These are phyloP conservation scores for Aspergillus latus DNA, from an alignment of 2,329 filamentous ascomycete species.

Conservation along the genomic window DNA sequence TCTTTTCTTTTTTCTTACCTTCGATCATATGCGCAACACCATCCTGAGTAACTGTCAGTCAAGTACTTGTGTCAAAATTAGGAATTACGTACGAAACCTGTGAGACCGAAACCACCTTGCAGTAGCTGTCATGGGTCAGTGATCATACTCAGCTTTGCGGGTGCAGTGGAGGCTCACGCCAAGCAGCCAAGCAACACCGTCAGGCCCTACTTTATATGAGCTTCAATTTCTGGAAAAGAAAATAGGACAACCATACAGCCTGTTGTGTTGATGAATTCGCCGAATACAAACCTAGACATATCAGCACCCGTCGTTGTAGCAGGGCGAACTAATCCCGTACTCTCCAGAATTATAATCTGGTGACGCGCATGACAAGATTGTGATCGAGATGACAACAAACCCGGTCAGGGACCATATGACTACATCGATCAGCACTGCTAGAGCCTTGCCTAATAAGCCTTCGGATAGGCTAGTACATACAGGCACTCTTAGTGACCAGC, in stretches of 20 bases:
- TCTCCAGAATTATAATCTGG: slow-evolving; percentile 63
- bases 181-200: slow-evolving; percentile 56
- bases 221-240: background rate
- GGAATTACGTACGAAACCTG: slow-evolving; percentile 50
- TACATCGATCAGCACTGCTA: slow-evolving; percentile 6
- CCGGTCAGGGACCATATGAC: slow-evolving; percentile 69
- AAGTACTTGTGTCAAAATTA: no score
- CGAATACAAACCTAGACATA: slow-evolving; percentile 52
- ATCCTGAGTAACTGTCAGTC: slow-evolving; percentile 23
- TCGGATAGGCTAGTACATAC: slow-evolving; percentile 22
- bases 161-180: slow-evolving; percentile 32
- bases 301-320: slow-evolving; percentile 10
- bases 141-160: background rate
- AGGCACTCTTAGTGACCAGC: slow-evolving; percentile 66
- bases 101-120: slow-evolving; percentile 55
- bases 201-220: slow-evolving; percentile 49
- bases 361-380: slow-evolving; percentile 64
- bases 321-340: slow-evolving; percentile 45
- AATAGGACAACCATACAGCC: slow-evolving; percentile 50
- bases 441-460: background rate
- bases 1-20: slow-evolving; percentile 22
- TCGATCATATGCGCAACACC: slow-evolving; percentile 56
- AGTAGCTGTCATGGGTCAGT: slow-evolving; percentile 35
- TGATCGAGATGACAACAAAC: slow-evolving; percentile 69
- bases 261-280: slow-evolving; percentile 65